Base-by-base conservation (phyloP, 345 rosid genomes). In the Dipteronia sinensis region DNA sequence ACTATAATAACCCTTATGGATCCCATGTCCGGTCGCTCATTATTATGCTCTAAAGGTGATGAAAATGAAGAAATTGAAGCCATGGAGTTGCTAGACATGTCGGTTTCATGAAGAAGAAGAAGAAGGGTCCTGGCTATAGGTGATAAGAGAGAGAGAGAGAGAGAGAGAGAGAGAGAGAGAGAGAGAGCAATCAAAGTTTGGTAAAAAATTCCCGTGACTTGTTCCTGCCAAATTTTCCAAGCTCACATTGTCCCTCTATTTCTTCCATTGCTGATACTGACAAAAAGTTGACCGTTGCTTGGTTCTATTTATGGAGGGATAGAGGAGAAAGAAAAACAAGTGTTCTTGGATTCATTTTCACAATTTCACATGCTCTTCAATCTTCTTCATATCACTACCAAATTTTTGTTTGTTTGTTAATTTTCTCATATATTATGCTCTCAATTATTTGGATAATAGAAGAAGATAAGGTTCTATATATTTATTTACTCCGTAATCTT, bases 21-120 rank as follows among this genome's bases (percentile, higher is more conserved):
- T 51, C 88, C 88, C 20, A 86, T 83, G 78, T 76, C 75, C 13
- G 84, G 85, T 73, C 72, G 83, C 19, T 81, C 89, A n/a, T 78
- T n/a, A 67, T 76, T 88, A 2, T 76, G 69, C 63, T 79, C 64
- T 0, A 72, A 65, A 74, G 42, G 76, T 4, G 89, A 64, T 67
- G 80, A 71, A 84, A 68, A 64, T 46, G 74, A 71, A 75, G 87
- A 86, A 78, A 65, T 62, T 74, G 83, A 65, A 82, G 88, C 83
- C 91, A 86, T 80, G 76, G 69, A 56, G 25, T 70, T 61, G 46
- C 29, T 67, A 61, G 82, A 65, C 71, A 44, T 76, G 47, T 3
- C 17, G 44, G 53, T 55, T 76, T 62, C 76, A 29, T 31, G 65
- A 61, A 23, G 61, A 47, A 69, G 75, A 47, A 69, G 75, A 49